Conservation (phyloP, 2,329 filamentous ascomycete species). For the Nakataea oryzae region DNA sequence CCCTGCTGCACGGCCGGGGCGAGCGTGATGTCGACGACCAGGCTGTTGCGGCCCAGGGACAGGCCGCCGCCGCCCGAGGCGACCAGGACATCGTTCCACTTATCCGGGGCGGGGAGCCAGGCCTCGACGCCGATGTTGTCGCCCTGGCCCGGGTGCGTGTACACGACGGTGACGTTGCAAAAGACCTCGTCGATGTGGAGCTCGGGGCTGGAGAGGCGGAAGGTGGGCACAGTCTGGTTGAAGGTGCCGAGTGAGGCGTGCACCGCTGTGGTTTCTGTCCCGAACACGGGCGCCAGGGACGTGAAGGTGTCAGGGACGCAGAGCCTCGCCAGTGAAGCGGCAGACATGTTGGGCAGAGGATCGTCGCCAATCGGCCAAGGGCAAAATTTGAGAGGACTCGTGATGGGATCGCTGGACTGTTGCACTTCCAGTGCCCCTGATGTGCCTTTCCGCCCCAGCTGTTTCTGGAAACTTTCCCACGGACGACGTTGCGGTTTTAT, state of each 20-base stretch:
- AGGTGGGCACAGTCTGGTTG: not conserved
- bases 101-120: slow-evolving; percentile 17
- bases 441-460: too few relatives aligned
- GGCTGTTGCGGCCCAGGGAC: slow-evolving; percentile 11
- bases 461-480: too few relatives aligned
- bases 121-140: slow-evolving; percentile 21
- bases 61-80: slow-evolving; percentile 21
- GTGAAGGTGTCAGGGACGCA: not conserved
- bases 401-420: too few relatives aligned
- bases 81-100: slow-evolving; percentile 21
- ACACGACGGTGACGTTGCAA: slow-evolving; percentile 26
- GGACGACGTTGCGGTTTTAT: too few relatives aligned
- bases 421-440: too few relatives aligned
- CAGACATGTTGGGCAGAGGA: too few relatives aligned
- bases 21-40: not conserved
- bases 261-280: not conserved
- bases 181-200: slow-evolving; percentile 7
- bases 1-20: slow-evolving; percentile 4
- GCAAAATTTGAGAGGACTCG: too few relatives aligned
- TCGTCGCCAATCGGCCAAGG: too few relatives aligned
- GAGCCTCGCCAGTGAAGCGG: too few relatives aligned
- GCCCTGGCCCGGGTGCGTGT: slow-evolving; percentile 22
- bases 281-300: not conserved
- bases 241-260: not conserved
- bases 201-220: not conserved